These are phyloP conservation scores for Onygenales sp. DNA, from an alignment of 2,329 filamentous ascomycete genomes.

Conservation along the genomic window DNA sequence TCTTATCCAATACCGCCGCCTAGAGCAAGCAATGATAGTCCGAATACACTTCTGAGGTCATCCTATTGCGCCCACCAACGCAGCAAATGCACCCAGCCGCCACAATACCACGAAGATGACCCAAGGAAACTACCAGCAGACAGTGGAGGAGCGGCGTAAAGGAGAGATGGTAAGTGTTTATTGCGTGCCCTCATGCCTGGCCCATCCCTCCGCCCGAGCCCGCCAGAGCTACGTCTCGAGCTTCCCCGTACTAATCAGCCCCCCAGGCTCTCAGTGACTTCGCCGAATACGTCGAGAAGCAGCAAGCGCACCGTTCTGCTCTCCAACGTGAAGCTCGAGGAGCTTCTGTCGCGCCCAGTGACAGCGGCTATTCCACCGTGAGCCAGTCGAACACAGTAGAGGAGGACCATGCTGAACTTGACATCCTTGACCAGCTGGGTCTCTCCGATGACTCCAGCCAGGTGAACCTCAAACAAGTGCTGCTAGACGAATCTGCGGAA, in stretches of 20 bases:
- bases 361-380: conserved; percentile 32
- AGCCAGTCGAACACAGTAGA: conserved; percentile 22
- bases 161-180: conserved; percentile 61
- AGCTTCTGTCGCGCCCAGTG: conserved; percentile 26
- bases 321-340: conserved; percentile 21
- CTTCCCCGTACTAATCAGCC: not conserved
- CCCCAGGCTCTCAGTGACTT: conserved; percentile 79
- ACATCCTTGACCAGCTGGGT: conserved; percentile 72
- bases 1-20: not conserved
- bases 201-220: too few relatives aligned
- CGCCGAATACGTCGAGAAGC: conserved; percentile 92
- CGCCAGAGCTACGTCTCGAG: too few relatives aligned
- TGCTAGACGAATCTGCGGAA: conserved; percentile 50
- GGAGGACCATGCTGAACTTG: conserved; percentile 78
- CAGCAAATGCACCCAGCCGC: not conserved
- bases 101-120: conserved; percentile 20
- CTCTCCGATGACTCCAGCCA: conserved; percentile 54
- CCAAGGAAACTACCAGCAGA: conserved; percentile 44
- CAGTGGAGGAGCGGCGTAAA: conserved; percentile 69
- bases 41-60: conserved; percentile 3
- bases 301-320: conserved; percentile 54
- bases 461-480: conserved; percentile 63
- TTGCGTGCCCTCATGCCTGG: too few relatives aligned
- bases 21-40: conserved; percentile 11
- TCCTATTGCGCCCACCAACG: not conserved